Conservation (phyloP, 306 rosid genomes). For the Cajanus cajan region DNA sequence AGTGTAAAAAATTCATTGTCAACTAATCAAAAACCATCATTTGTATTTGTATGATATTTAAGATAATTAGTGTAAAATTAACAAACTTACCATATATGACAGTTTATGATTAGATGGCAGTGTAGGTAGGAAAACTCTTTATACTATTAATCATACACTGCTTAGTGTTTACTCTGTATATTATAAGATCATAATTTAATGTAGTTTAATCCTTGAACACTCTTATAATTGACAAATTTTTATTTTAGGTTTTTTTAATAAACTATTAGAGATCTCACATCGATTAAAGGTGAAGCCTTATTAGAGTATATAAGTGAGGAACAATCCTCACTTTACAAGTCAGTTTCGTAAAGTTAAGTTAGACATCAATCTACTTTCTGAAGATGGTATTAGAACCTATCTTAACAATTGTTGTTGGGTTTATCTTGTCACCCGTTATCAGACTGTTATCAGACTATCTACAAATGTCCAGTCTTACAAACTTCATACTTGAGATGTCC, state of each 20-base stretch:
- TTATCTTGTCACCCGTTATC: no score
- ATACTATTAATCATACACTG: background rate
- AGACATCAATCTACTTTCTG: no score
- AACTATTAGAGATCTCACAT: no score
- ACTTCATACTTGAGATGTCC: no score
- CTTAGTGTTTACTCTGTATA: background rate
- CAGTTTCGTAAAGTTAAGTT: no score
- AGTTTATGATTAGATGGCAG: background rate
- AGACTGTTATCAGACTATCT: no score
- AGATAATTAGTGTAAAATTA: background rate
- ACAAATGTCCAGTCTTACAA: no score
- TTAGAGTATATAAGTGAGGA: no score
- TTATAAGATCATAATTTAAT: background rate
- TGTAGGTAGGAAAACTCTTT: background rate
- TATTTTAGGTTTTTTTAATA: background rate
- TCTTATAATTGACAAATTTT: background rate
- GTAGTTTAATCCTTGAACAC: background rate
- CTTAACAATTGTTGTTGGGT: no score
- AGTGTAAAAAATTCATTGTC: background rate
- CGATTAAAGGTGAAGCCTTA: no score
- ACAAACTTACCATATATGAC: background rate
- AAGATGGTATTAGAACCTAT: no score
- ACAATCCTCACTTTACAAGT: no score
- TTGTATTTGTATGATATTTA: background rate
- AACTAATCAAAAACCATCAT: background rate